Evolutionary conservation across 371 early-diverging fungal species (phyloP), one percentile per base, ranked within the genome.

Genomic region (Rhizopus microsporus): DNA sequence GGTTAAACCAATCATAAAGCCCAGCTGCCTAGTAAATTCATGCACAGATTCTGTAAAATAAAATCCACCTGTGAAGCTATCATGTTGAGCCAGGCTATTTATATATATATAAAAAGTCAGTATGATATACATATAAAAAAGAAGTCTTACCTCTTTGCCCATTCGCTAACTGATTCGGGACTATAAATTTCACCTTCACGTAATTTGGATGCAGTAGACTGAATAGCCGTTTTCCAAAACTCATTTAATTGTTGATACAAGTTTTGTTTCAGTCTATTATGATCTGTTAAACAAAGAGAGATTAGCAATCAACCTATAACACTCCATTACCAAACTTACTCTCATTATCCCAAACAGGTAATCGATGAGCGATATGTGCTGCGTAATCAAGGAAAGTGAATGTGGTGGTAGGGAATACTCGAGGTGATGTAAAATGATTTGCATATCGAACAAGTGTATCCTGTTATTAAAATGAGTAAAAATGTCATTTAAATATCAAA

Each of bases 301-400:
- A 33, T 12, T 9, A 32, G 43, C 32, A 54, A 13, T 4, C 7
- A 17, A 38, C 16, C 42, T 8, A 32, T n/a, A 6, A 9, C 4
- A 12, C 23, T 38, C 13, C 1, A 16, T 43, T 42, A 44, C 15
- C 38, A 34, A 0, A 10, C 17, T 42, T 66, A 67, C 71, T 65
- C 9, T 81, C 72, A 51, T 70, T 87, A 45, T 91, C 86, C 94
- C 96, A 97, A 51, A 71, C 65, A 4, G 96, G 96, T 55, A 97
- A 78, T 30, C 93, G 79, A 69, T 91, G 86, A 10, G 88, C 85
- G 10, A 88, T 72, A 16, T 77, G 80, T 4, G 93, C 83, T 29
- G 92, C 93, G 57, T 86, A 67, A 53, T 92, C 84, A 44, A 95
- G 84, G 64, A 88, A 93, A 5, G 84, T 75, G 67, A 97, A 94